A percentile compares a stretch with the other conserved stretches of the same genome.
phyloP scores from a whole-genome alignment of 495 filamentous ascomycete genomes.

The Neurospora sp. region DNA sequence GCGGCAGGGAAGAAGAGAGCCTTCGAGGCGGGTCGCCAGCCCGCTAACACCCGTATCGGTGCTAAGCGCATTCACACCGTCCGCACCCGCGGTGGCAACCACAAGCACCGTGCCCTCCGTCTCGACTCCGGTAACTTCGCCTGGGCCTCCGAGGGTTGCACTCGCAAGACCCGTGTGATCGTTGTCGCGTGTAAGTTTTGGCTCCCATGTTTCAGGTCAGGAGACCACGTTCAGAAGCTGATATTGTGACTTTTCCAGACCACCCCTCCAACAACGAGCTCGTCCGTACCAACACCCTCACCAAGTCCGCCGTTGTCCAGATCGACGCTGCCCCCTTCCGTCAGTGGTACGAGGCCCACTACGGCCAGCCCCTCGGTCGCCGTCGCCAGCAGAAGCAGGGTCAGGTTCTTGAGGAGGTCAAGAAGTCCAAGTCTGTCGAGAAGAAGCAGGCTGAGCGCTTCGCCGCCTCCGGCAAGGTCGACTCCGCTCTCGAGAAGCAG shows the following conservation, averaged over 20 bases:
- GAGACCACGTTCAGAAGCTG: not conserved
- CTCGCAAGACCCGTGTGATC: constrained; percentile 98
- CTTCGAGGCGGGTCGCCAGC: constrained; percentile 99
- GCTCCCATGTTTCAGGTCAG: not conserved
- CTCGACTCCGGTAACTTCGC: constrained; percentile 99
- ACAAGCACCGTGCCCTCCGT: constrained; percentile 98
- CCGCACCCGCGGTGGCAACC: constrained; percentile 97
- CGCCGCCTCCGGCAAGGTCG: constrained; percentile 79
- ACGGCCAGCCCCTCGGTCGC: constrained; percentile 79
- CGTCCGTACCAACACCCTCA: constrained; percentile 99
- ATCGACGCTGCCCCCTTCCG: constrained; percentile 97
- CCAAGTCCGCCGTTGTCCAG: constrained; percentile 96
- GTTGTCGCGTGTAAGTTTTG: constrained; percentile 58
- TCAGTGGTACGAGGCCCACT: constrained; percentile 99
- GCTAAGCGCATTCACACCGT: constrained; percentile 97
- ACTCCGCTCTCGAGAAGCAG: constrained; percentile 84
- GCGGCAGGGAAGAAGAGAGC: constrained; percentile 68
- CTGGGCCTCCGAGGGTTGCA: constrained; percentile 93
- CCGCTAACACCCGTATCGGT: constrained; percentile 98
- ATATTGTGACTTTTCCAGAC: constrained; percentile 24
- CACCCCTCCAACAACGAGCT: constrained; percentile 99
- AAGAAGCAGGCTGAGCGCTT: constrained; percentile 89
- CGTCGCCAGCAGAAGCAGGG: constrained; percentile 73
- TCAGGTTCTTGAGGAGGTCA: constrained; percentile 53
- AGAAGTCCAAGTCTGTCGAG: constrained; percentile 88